Base-by-base conservation (phyloP, 768 basidiomycete genomes). In the Amanita pallidorosea region DNA sequence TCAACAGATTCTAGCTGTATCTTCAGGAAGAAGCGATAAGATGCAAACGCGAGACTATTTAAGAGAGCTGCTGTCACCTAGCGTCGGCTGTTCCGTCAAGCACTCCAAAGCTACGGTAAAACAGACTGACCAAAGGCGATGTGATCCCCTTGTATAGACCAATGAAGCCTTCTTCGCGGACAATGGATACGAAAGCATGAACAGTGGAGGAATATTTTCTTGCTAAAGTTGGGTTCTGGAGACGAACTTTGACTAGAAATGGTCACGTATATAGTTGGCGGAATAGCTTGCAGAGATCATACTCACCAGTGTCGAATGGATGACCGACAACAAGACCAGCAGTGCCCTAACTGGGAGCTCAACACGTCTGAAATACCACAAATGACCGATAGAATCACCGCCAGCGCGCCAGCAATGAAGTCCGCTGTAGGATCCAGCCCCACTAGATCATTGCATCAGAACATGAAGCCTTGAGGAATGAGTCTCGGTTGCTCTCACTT, bases 21-120 rank as follows among this genome's bases (percentile, higher is more conserved):
- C 44, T 79, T 77, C 70, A 91, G 79, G 47, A 93, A 73, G 60
- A 86, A 80, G 18, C 83, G 79, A 67, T 95, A 95, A 0, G 83
- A 81, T 0, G 88, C 77, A 63, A 96, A 95, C 3, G 94, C 80
- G 13, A 91, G 70, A 11, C 92, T 90, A 59, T 94, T 96, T 71
- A 90, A 75, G 2, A 86, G 67, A 0, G 88, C 86, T 20, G 77
- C 76, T 2, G 81, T 78, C 1, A 79, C 73, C 88, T 89, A 43
- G 41, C 29, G 8, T 37, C 34, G 29, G 15, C 17, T 20, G 49
- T 11, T n/a, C 22, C 13, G 25, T 42, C 36, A 23, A 22, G 48
- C 22, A 4, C 5, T 35, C 23, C 9, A 38, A 22, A 49, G 29
- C 31, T 11, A 12, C 11, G 31, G 12, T 31, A 11, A 42, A 7